Evolutionary conservation across 805 yeast species (phyloP), one percentile per base, ranked within the genome.

Genomic region (Saturnispora dispora): DNA sequence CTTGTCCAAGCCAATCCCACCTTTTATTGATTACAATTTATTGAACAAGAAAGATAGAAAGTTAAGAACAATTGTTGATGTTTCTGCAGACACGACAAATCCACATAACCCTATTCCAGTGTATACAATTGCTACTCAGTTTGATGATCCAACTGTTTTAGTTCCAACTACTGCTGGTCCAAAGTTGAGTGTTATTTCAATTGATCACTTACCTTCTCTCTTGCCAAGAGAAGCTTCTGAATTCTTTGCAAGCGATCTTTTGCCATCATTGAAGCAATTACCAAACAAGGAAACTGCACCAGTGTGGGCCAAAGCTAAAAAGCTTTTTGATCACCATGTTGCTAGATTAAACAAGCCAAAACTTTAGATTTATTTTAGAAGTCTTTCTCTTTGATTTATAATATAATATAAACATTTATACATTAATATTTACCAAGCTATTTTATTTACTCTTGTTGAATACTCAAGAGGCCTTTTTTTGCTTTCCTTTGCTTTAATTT

Each of bases 21-120:
- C 98, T 49, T 93, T 93, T 67, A 76, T 88, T 64, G 80, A 83
- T 70, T 69, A 66, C 60, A 85, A 85, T 32, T 68, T 78, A 53
- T 77, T 93, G 66, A 85, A 86, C 71, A 68, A 65, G 53, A 70
- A 73, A 43, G 70, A 73, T 57, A 88, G 99, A 80, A 83, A 77
- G 58, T 78, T 93, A 65, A 81, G 91, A 69, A 88, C 95, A 17
- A 88, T 93, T 55, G 97, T 93, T 49, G 99, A 93, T 69, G 99
- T 93, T 52, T 87, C 96, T 48, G 99, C 99, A 52, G 99, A 93
- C 72, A 93, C 98, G 46, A 93, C 99, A 51, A 93, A 93, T 70
- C 97, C 97, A 55, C 91, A 89, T 75, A 93, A 93, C 73, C 99
- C 99, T 52, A 79, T 93, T 53, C 99, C 99, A 55, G 91, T 93